phyloP scores from a whole-genome alignment of 2,329 filamentous ascomycete species.

The Hypoxylon sp. region DNA sequence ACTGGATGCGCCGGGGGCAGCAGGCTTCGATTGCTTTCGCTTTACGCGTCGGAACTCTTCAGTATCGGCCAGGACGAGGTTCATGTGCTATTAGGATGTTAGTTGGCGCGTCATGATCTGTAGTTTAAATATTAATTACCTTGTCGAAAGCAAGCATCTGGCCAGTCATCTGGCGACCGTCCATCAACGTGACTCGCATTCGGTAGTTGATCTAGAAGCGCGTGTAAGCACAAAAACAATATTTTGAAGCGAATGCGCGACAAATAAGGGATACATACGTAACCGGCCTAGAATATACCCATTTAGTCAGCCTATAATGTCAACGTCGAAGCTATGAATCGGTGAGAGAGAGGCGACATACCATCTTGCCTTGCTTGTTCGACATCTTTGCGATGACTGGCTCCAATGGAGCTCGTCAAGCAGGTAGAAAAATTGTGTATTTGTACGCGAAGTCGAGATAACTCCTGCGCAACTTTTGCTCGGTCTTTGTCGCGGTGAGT shows the following conservation, averaged over 20 bases:
- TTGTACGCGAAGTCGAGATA: constrained; percentile 47
- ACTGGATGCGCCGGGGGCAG: constrained; percentile 69
- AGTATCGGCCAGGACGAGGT: constrained; percentile 96
- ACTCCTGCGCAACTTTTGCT: constrained; percentile 49
- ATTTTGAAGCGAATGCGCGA: constrained; percentile 29
- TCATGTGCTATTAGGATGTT: constrained; percentile 80
- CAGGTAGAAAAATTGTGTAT: constrained; percentile 56
- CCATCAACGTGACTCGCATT: constrained; percentile 95
- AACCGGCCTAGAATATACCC: constrained; percentile 68
- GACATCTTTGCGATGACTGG: constrained; percentile 65
- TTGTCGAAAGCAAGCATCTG: constrained; percentile 99
- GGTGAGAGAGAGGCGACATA: constrained; percentile 64
- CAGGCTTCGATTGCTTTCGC: constrained; percentile 78
- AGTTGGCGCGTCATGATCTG: neutral
- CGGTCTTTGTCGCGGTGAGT: constrained; percentile 40
- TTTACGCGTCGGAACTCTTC: constrained; percentile 96
- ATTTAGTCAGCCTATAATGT: constrained; percentile 67
- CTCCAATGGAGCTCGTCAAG: constrained; percentile 53
- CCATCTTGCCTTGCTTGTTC: constrained; percentile 99
- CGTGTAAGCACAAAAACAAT: constrained; percentile 38
- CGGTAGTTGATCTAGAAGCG: constrained; percentile 91
- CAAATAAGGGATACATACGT: constrained; percentile 65
- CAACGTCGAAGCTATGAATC: constrained; percentile 57
- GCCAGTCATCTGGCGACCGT: constrained; percentile 94
- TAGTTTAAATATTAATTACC: constrained; percentile 57